Base-by-base conservation (phyloP, 257 asterid genomes). In the Ajuga chamaepitys region DNA sequence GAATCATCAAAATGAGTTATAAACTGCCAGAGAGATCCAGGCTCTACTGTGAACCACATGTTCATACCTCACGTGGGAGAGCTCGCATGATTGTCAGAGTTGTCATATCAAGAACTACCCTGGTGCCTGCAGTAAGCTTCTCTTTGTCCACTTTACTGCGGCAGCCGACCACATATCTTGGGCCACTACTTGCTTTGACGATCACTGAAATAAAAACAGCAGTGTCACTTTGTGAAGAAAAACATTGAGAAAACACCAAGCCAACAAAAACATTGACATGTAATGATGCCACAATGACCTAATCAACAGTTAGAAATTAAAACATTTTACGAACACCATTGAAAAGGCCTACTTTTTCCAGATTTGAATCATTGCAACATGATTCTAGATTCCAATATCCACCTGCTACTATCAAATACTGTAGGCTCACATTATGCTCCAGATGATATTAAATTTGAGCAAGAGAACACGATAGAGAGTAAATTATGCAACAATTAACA, bases 11-110 rank as follows among this genome's bases (percentile, higher is more conserved):
- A 46, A 26, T 41, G 67, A 41, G 22, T 51, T 50, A 20, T 67
- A 30, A 37, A 25, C 30, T 22, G 70, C 18, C 30, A 62, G 45
- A 28, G 2, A 2, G 34, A 18, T 10, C 41, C 61, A 48, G 59
- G 32, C 28, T 34, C 7, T 47, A 34, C 18, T 30, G 11, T 28
- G 41, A 8, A 47, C 59, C 51, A 45, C 34, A 63, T 50, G 26
- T 48, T 53, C 77, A 70, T 73, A 91, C 99, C 86, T 93, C 99
- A 71, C 97, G 99, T 16, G 97, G 99, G 52, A 93, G 97, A 28
- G 99, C 95, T 64, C 99, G 85, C 99, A 93, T 93, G 55, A 93
- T 87, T 3, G 99, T 93, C 55, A 93, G 95, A 4, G 97, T 93
- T 26, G 97, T 89, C 99, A 93, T 93, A 75, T 93, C 99, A 58